A percentile compares a stretch with the other conserved stretches of the same genome.
These are phyloP conservation scores for Allomyces javanicus DNA, from an alignment of 192 early-diverging fungal genomes.

Conservation along the genomic window DNA sequence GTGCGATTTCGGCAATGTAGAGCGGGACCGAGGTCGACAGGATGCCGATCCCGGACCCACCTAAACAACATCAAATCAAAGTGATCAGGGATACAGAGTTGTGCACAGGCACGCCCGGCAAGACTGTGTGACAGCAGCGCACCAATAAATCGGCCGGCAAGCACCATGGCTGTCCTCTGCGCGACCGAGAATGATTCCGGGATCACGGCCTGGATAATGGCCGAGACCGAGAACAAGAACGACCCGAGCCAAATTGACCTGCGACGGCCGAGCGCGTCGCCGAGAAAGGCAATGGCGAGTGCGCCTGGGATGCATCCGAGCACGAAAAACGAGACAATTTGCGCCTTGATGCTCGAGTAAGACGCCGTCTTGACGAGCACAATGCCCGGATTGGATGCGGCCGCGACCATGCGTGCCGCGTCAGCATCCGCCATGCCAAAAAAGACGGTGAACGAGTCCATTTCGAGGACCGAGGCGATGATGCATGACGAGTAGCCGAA, in stretches of 20 bases:
- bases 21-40: slow-evolving; percentile 51
- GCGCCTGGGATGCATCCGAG: background rate
- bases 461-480: background rate
- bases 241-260: background rate
- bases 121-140: too few relatives aligned
- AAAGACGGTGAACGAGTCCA: background rate
- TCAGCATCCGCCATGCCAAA: background rate
- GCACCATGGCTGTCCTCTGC: background rate
- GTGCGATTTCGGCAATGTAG: slow-evolving; percentile 68
- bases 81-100: too few relatives aligned
- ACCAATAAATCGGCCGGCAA: background rate
- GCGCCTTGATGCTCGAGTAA: background rate
- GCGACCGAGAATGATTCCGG: background rate
- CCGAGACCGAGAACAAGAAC: background rate
- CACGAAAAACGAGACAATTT: background rate
- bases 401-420: background rate
- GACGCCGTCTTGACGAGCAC: background rate
- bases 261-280: background rate
- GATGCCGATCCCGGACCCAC: slow-evolving; percentile 1
- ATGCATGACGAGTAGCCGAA: background rate
- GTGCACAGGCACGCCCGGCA: too few relatives aligned
- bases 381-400: background rate
- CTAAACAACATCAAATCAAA: too few relatives aligned
- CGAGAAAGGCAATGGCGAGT: background rate
- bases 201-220: background rate